Evolutionary conservation across 306 rosid species (phyloP), one percentile per base, ranked within the genome.

Genomic region (Aeschynomene evenia): DNA sequence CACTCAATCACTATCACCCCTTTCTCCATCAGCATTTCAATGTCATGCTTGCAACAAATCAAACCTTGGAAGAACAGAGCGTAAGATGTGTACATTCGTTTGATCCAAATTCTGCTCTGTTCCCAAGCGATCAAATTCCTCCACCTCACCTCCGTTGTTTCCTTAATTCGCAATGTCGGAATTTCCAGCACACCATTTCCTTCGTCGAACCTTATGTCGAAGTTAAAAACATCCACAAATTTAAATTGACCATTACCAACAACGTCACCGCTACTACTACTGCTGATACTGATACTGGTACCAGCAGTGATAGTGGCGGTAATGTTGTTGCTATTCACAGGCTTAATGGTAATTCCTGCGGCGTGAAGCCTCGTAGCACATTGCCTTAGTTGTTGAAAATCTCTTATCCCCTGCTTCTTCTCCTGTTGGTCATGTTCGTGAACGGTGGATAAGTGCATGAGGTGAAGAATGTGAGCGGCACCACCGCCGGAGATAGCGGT

Each of bases 81-180:
- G 46, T 79, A 68, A 0, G 83, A 79, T 13, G 76, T 53, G 63
- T 73, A 58, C 9, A 6, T 15, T 12, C 54, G 22, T 19, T 11
- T 22, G 0, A 48, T 29, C 12, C 52, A 9, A 9, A 52, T 21
- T 3, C 63, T 67, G 14, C 66, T 59, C 28, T 68, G 72, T 28
- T 79, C 83, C 66, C 74, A 68, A 6, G 72, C 83, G 52, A 79
- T 73, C 26, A 78, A 37, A 4, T 78, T 78, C 53, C 76, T 68
- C 71, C 77, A 73, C 14, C 48, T 14, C 34, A 59, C 77, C 43
- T 66, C 65, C 0, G 72, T 68, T 1, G 58, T 45, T n/a, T 73
- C 64, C 12, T 68, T 29, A 3, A 79, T 48, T 21, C 0, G 5
- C 24, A 79, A 1, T 0, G 4, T 54, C 0, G 83, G 70, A 2